Percentiles rank a stretch among this genome's conserved stretches.
Conservation (phyloP, 176 grass and related monocot genomes). For the Bolboschoenus planiculmis region DNA sequence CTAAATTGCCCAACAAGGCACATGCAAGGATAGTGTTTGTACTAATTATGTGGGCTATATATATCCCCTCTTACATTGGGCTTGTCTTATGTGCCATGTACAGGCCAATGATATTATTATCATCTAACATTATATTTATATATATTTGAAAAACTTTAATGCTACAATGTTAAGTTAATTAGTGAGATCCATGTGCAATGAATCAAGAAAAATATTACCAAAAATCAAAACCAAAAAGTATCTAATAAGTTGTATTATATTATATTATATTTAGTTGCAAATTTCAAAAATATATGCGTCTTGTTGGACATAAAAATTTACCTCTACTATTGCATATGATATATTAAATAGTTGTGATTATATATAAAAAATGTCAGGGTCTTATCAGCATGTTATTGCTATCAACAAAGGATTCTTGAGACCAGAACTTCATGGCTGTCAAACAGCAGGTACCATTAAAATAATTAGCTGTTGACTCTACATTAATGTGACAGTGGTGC, state of each 20-base stretch:
- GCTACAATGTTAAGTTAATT: background rate
- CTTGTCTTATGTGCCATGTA: slow-evolving; percentile 12
- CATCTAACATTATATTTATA: background rate
- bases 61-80: background rate
- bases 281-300: background rate
- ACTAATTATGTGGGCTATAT: slow-evolving; percentile 15
- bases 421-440: slow-evolving; percentile 1
- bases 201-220: background rate
- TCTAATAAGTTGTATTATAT: background rate
- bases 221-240: background rate
- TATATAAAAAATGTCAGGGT: background rate
- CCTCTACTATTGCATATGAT: background rate
- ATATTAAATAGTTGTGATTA: background rate
- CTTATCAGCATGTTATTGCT: background rate
- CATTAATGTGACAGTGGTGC: background rate
- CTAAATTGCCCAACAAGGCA: slow-evolving; percentile 1
- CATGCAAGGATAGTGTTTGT: slow-evolving; percentile 8
- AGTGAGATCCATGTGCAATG: slow-evolving; percentile 3
- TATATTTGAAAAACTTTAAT: background rate
- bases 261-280: background rate
- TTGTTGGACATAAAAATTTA: too few relatives aligned
- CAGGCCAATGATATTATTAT: slow-evolving; percentile 5
- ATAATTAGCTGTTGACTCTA: background rate
- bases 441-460: background rate
- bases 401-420: background rate